Evolutionary conservation across 2,329 filamentous ascomycete species (phyloP).

Genomic region (Clarireedia hainanense): DNA sequence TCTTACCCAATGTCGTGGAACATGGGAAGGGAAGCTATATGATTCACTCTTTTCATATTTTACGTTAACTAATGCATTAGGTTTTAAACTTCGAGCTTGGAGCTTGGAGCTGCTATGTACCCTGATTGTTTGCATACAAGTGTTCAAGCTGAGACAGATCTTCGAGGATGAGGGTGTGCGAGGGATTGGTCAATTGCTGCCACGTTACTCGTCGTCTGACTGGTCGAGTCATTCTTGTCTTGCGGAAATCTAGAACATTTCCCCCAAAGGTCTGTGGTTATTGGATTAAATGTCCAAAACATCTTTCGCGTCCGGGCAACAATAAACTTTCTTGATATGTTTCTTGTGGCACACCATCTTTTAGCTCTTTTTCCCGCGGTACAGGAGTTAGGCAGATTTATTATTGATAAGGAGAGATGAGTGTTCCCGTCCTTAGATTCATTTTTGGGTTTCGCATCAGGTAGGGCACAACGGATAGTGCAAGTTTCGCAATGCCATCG

Average conservation of each 20-base stretch:
- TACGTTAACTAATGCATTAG: background rate
- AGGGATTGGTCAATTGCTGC: conserved; percentile 14
- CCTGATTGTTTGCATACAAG: background rate
- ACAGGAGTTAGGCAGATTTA: no score
- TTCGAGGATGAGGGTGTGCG: conserved; percentile 11
- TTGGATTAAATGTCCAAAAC: background rate
- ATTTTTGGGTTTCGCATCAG: no score
- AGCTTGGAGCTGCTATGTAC: background rate
- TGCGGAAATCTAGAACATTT: background rate
- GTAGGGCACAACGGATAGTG: conserved; percentile 8
- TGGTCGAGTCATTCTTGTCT: background rate
- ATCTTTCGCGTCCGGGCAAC: background rate
- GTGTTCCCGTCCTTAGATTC: no score
- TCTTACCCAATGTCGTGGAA: background rate
- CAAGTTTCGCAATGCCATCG: conserved; percentile 16
- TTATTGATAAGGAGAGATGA: no score
- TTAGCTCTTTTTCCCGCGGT: background rate
- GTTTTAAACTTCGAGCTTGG: no score
- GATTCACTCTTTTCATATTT: background rate
- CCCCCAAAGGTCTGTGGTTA: background rate
- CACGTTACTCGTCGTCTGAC: conserved; percentile 11
- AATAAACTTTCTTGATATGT: background rate
- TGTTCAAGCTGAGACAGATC: background rate
- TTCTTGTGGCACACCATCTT: background rate
- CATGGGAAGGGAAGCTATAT: conserved; percentile 4